A percentile compares a stretch with the other conserved stretches of the same genome.
Evolutionary conservation across 1,284 basidiomycete genomes (phyloP).

Genomic region (Golubevia sp.): DNA sequence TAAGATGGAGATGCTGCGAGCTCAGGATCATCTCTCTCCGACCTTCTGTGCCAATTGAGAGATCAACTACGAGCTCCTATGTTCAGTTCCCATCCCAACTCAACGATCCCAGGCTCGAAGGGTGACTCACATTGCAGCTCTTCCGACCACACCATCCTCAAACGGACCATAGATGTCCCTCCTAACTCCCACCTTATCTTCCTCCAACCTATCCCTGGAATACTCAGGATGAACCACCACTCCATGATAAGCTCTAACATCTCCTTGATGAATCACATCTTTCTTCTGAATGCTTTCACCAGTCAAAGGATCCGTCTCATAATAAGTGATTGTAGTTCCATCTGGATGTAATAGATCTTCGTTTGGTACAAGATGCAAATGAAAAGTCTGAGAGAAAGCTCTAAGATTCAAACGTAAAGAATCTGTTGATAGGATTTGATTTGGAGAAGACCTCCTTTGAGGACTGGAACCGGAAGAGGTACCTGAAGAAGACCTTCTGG

Average conservation of each 20-base stretch:
- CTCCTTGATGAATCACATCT: conserved; percentile 24
- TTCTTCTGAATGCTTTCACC: conserved; percentile 15
- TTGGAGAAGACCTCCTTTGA: neutral
- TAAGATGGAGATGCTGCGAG: neutral
- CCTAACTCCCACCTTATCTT: conserved; percentile 31
- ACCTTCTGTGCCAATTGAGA: no score
- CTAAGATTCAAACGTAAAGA: conserved; percentile 37
- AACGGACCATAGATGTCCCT: conserved; percentile 25
- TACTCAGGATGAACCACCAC: conserved; percentile 36
- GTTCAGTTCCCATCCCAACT: no score
- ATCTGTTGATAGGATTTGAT: conserved; percentile 5
- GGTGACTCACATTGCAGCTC: conserved; percentile 37
- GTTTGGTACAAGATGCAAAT: conserved; percentile 43
- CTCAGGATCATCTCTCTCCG: neutral
- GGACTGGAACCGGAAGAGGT: no score
- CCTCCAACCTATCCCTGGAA: conserved; percentile 22
- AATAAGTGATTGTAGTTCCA: conserved; percentile 31
- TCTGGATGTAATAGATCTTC: conserved; percentile 40
- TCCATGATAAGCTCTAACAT: conserved; percentile 48
- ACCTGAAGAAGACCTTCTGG: no score
- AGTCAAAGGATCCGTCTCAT: conserved; percentile 20
- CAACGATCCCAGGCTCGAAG: no score
- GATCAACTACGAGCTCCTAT: no score
- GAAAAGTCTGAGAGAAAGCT: conserved; percentile 39
- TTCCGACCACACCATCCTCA: conserved; percentile 34